Percentiles rank a stretch among this genome's conserved stretches.
Evolutionary conservation across 2,329 filamentous ascomycete species (phyloP).

Genomic region (Allantophomopsis cytisporea): DNA sequence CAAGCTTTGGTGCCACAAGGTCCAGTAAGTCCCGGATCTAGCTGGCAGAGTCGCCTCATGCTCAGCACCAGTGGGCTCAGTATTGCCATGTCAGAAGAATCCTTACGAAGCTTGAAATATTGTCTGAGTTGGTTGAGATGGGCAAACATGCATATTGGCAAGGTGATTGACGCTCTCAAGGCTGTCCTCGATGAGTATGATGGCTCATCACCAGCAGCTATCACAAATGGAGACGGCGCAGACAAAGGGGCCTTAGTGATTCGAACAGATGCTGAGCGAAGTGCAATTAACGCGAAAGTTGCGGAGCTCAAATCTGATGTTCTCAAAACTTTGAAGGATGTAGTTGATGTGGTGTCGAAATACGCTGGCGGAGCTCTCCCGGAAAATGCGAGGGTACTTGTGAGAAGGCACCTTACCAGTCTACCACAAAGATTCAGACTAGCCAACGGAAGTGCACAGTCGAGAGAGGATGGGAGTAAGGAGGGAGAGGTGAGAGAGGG

Average conservation of each 20-base stretch:
- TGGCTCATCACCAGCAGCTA: constrained; percentile 18
- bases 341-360: constrained; percentile 73
- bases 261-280: constrained; percentile 12
- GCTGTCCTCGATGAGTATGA: constrained; percentile 68
- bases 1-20: constrained; percentile 19
- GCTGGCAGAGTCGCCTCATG: constrained; percentile 76
- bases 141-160: constrained; percentile 70
- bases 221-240: constrained; percentile 7
- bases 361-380: constrained; percentile 87
- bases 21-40: constrained; percentile 12
- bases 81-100: constrained; percentile 83
- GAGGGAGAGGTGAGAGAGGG: constrained; percentile 34
- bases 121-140: constrained; percentile 69
- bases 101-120: constrained; percentile 69
- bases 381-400: constrained; percentile 73
- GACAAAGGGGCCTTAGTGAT: constrained; percentile 9
- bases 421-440: constrained; percentile 73
- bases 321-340: constrained; percentile 65
- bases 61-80: constrained; percentile 85
- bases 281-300: constrained; percentile 30
- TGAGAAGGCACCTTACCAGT: constrained; percentile 71
- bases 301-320: constrained; percentile 56
- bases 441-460: constrained; percentile 39
- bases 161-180: constrained; percentile 61
- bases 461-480: constrained; percentile 10